Percentiles rank a stretch among this genome's conserved stretches.
These are phyloP conservation scores for Ophioceras dolichostomum DNA, from an alignment of 2,329 filamentous ascomycete species.

Conservation along the genomic window DNA sequence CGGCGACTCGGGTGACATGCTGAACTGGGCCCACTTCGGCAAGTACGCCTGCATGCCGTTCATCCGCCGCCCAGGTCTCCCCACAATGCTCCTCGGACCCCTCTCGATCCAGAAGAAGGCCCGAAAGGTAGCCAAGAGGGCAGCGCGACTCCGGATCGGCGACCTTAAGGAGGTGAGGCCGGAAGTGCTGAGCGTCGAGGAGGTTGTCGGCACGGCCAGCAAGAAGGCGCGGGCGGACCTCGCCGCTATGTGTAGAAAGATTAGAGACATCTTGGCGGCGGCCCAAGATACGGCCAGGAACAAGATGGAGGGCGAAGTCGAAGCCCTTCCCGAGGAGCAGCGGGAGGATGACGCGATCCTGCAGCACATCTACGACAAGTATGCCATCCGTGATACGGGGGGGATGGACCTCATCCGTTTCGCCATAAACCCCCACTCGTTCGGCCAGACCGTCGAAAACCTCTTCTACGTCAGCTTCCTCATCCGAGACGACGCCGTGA, in stretches of 20 bases:
- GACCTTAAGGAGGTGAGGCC: conserved; percentile 62
- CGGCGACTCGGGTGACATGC: conserved; percentile 59
- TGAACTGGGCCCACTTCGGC: conserved; percentile 82
- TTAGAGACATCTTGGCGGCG: conserved; percentile 49
- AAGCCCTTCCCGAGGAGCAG: conserved; percentile 24
- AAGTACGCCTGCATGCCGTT: conserved; percentile 61
- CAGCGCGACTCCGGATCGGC: conserved; percentile 56
- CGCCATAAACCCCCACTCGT: conserved; percentile 78
- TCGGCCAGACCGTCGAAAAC: conserved; percentile 92
- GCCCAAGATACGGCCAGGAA: conserved; percentile 40
- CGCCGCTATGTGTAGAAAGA: conserved; percentile 57
- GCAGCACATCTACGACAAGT: conserved; percentile 41
- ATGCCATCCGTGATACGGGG: conserved; percentile 54
- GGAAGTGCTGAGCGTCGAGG: conserved; percentile 61
- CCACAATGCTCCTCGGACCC: conserved; percentile 78
- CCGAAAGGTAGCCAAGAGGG: conserved; percentile 58
- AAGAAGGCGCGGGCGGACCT: conserved; percentile 69
- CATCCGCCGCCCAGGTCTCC: conserved; percentile 62
- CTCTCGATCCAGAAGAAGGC: conserved; percentile 79
- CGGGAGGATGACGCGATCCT: conserved; percentile 23
- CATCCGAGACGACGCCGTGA: conserved; percentile 72
- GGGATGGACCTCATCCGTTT: conserved; percentile 77
- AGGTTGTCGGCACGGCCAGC: conserved; percentile 39
- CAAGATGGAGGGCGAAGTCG: conserved; percentile 21
- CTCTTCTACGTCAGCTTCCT: conserved; percentile 94